Evolutionary conservation across 345 rosid genomes (phyloP), one percentile per base, ranked within the genome.

Genomic region (Syzygium oleosum): DNA sequence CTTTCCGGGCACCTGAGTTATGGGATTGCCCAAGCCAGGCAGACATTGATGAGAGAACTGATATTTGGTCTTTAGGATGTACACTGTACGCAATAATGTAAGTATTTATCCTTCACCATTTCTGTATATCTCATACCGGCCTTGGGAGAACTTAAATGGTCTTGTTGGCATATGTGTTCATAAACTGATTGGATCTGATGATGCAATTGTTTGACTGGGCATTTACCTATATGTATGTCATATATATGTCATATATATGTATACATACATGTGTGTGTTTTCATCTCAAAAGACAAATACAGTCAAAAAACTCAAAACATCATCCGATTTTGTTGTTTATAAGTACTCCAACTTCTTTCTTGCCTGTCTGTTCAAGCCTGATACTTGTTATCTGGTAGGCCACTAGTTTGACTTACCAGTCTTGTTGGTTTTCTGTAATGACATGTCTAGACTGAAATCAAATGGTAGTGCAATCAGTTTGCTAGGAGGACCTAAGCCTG

Each of bases 1-100:
- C 99, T 68, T 93, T 94, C 90, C 95, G 99, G 92, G 99, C 99
- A 88, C 99, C 99, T 29, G 99, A 97, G 91, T 93, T 98, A 85
- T 98, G 99, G 99, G 99, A 98, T 89, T 96, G 99, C 92, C 98
- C 98, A 52, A 98, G 99, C 87, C 96, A 98, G 88, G 95, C 92
- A 25, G 96, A 96, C 91, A 95, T 98, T 87, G 99, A 98, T 88
- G 99, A 97, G 94, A 95, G 99, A 92, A 97, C 97, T 41, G 99
- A 98, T 89, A 93, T 98, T 43, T 98, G 99, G 99, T 98, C 99
- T 7, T 92, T 98, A 85, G 99, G 99, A 90, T 97, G 99, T 96
- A 98, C 99, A 52, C 88, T 98, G 88, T 98, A 97, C 87, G 99
- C 98, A 87, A 95, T 97, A 92, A 97, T 98, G 99, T 98, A 91